These are phyloP conservation scores for Syzygium jambos DNA, from an alignment of 345 rosid genomes.

Conservation along the genomic window DNA sequence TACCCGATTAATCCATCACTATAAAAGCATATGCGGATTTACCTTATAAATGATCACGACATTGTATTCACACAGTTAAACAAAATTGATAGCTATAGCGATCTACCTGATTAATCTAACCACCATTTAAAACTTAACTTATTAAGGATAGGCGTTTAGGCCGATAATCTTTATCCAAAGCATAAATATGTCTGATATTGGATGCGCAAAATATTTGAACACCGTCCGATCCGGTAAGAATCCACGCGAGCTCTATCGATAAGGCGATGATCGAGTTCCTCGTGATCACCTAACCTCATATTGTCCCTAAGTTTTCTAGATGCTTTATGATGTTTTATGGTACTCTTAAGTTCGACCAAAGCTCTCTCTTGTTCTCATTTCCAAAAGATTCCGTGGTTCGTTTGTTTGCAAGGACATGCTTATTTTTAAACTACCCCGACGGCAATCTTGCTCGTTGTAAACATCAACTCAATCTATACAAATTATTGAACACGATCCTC, in stretches of 20 bases:
- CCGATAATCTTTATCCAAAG: not conserved
- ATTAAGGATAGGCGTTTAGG: not conserved
- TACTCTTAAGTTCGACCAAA: not conserved
- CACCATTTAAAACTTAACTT: not conserved
- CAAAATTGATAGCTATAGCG: not conserved
- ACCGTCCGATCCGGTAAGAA: not conserved
- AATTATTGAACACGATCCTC: not conserved
- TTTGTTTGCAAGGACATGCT: not conserved
- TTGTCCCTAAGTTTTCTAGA: not conserved
- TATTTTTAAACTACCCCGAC: not conserved
- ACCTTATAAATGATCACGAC: accelerated
- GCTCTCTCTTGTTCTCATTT: not conserved
- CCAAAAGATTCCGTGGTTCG: not conserved
- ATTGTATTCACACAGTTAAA: not conserved
- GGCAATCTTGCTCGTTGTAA: not conserved
- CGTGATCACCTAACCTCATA: not conserved
- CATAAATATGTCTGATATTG: not conserved
- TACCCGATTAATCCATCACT: not conserved
- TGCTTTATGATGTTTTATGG: not conserved
- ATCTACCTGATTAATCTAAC: not conserved
- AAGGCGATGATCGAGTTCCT: not conserved
- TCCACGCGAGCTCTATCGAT: accelerated
- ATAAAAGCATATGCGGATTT: not conserved
- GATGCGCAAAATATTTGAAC: not conserved
- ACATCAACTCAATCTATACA: not conserved